A percentile compares a stretch with the other conserved stretches of the same genome.
phyloP scores from a whole-genome alignment of 441 rosid species.

The Brassica balearica region DNA sequence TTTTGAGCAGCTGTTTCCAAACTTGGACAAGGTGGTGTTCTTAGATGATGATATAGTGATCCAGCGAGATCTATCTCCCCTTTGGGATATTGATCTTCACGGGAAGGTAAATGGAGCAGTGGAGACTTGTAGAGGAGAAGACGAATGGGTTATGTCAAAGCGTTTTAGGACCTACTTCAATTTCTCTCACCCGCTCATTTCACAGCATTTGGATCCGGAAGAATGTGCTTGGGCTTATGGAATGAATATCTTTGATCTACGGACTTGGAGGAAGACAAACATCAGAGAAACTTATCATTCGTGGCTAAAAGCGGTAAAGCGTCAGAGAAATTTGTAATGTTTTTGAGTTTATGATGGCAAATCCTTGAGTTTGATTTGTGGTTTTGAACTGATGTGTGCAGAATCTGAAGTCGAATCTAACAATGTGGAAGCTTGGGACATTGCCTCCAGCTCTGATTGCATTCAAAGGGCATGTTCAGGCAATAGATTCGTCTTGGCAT shows the following conservation, averaged over 20 bases:
- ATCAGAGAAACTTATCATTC: constrained; percentile 85
- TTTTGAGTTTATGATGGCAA: neutral
- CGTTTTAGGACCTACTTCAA: constrained; percentile 91
- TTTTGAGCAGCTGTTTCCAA: constrained; percentile 83
- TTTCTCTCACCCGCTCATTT: constrained; percentile 86
- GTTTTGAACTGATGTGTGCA: constrained; percentile 40
- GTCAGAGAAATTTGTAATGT: neutral
- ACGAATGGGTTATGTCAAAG: constrained; percentile 97
- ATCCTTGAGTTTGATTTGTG: constrained; percentile 1
- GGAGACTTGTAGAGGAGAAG: constrained; percentile 95
- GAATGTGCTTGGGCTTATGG: constrained; percentile 99
- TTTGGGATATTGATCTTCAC: constrained; percentile 81
- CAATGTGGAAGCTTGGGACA: constrained; percentile 96
- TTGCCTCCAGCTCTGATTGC: constrained; percentile 95
- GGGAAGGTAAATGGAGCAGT: constrained; percentile 97
- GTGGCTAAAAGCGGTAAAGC: constrained; percentile 85
- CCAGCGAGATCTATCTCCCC: constrained; percentile 87
- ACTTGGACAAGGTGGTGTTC: constrained; percentile 89
- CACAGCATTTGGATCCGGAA: constrained; percentile 72
- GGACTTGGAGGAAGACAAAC: constrained; percentile 82
- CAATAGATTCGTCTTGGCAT: constrained; percentile 91
- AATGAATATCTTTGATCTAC: constrained; percentile 91
- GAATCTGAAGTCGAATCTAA: constrained; percentile 87
- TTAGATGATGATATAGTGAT: constrained; percentile 91
- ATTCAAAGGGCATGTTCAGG: constrained; percentile 82